These are phyloP conservation scores for Pythium periplocum DNA, from an alignment of 352 stramenopile species.

Conservation along the genomic window DNA sequence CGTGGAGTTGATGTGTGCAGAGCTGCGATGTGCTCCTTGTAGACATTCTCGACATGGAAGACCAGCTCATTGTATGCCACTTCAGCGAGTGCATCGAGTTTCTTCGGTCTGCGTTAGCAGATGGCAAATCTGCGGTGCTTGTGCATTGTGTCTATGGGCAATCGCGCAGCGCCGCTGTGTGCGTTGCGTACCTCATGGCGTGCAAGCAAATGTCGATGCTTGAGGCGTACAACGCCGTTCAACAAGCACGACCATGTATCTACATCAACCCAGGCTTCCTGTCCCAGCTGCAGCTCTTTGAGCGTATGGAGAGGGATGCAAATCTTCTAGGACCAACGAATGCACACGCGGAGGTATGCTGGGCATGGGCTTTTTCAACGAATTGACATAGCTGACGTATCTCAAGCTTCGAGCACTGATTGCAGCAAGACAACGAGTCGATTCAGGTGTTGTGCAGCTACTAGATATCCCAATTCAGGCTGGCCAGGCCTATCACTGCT, in stretches of 20 bases:
- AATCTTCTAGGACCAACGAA: constrained; percentile 31
- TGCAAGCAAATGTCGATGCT: constrained; percentile 26
- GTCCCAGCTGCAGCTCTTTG: constrained; percentile 60
- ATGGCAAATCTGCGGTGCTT: constrained; percentile 18
- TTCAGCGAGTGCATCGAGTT: constrained; percentile 42
- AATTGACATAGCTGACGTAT: constrained; percentile 1
- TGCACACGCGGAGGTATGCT: constrained; percentile 46
- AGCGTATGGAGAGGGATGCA: constrained; percentile 44
- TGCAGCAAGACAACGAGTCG: constrained; percentile 27
- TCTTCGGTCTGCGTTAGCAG: constrained; percentile 4
- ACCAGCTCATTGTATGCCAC: constrained; percentile 59
- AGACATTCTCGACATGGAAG: constrained; percentile 73
- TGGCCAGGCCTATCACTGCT: constrained; percentile 29
- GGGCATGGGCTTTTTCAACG: background rate
- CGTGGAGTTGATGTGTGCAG: background rate
- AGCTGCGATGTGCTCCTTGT: constrained; percentile 33
- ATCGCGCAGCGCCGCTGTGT: constrained; percentile 66
- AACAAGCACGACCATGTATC: constrained; percentile 61
- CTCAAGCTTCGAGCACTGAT: constrained; percentile 44
- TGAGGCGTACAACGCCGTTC: constrained; percentile 53
- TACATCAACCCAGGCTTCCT: constrained; percentile 77
- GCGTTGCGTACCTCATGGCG: constrained; percentile 73
- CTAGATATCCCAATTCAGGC: constrained; percentile 14
- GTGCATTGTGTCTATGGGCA: constrained; percentile 83
- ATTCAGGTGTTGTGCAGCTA: constrained; percentile 22